Evolutionary conservation across 2,329 filamentous ascomycete species (phyloP).

Genomic region (Knoxdaviesia proteae): DNA sequence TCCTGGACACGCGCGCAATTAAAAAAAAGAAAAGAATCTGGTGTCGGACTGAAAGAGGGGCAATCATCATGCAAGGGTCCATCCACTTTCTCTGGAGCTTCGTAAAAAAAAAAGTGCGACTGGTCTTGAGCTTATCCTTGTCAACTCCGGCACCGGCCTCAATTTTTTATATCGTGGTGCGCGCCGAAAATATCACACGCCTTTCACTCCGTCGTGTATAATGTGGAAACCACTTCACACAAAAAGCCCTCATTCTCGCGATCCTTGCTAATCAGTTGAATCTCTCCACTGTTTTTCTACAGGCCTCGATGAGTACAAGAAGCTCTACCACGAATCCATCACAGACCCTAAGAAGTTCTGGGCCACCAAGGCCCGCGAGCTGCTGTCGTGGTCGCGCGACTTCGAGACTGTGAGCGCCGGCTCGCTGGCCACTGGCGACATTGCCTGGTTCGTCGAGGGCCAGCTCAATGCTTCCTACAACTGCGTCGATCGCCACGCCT

Average conservation of each 20-base stretch:
- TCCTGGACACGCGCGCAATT: background rate
- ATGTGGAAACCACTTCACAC: too few relatives aligned
- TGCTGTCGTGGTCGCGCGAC: constrained; percentile 75
- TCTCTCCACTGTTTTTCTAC: background rate
- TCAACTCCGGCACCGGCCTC: too few relatives aligned
- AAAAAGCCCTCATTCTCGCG: too few relatives aligned
- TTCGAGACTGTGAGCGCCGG: constrained; percentile 78
- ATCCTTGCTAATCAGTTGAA: too few relatives aligned
- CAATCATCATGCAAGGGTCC: background rate
- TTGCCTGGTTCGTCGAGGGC: constrained; percentile 87
- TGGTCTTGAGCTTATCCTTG: too few relatives aligned
- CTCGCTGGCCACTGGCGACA: constrained; percentile 58
- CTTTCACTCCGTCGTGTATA: too few relatives aligned
- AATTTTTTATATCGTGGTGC: too few relatives aligned
- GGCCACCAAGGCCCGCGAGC: constrained; percentile 65
- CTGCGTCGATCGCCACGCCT: constrained; percentile 89
- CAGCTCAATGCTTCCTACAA: constrained; percentile 92
- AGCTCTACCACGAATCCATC: constrained; percentile 66
- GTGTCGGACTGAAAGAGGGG: background rate
- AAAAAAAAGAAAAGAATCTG: background rate
- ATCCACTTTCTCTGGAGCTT: too few relatives aligned
- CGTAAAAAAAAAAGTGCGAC: too few relatives aligned
- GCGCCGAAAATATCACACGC: too few relatives aligned
- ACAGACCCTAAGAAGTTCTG: constrained; percentile 78
- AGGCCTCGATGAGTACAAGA: constrained; percentile 47